phyloP scores from a whole-genome alignment of 2,329 filamentous ascomycete species.

The Hirsutella rhossiliensis region DNA sequence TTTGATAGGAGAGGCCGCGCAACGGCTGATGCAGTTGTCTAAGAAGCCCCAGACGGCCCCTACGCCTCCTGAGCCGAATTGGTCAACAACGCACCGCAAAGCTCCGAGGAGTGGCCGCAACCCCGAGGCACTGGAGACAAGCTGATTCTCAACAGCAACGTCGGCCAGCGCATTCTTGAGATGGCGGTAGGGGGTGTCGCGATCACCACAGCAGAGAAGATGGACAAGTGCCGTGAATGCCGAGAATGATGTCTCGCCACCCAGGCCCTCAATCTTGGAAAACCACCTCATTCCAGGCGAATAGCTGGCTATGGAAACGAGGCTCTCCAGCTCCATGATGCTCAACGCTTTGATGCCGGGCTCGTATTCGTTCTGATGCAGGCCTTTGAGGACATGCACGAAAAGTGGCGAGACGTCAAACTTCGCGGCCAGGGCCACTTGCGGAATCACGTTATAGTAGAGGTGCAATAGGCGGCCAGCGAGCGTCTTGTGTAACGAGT shows the following conservation, averaged over 20 bases:
- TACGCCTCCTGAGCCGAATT: conserved; percentile 13
- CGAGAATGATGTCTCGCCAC: conserved; percentile 31
- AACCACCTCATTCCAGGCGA: conserved; percentile 89
- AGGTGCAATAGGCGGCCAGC: conserved; percentile 65
- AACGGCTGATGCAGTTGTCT: conserved; percentile 71
- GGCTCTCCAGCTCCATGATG: conserved; percentile 66
- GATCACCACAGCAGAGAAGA: conserved; percentile 18
- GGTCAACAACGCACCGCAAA: conserved; percentile 11
- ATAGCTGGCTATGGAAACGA: conserved; percentile 67
- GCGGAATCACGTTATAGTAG: conserved; percentile 78
- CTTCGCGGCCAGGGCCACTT: conserved; percentile 67
- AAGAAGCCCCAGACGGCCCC: conserved; percentile 54
- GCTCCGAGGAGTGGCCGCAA: conserved; percentile 33
- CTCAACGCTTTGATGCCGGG: conserved; percentile 40
- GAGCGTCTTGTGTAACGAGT: conserved; percentile 66
- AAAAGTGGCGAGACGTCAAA: conserved; percentile 79
- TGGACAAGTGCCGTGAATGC: conserved; percentile 62
- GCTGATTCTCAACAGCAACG: conserved; percentile 51
- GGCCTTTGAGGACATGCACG: conserved; percentile 50
- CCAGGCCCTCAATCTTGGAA: conserved; percentile 54
- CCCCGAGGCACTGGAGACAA: conserved; percentile 43
- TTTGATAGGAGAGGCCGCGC: conserved; percentile 65
- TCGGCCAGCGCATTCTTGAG: conserved; percentile 44
- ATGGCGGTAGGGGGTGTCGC: conserved; percentile 23
- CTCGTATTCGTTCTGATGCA: conserved; percentile 43